Evolutionary conservation across 805 yeast species (phyloP).

Genomic region (Pichia californica): DNA sequence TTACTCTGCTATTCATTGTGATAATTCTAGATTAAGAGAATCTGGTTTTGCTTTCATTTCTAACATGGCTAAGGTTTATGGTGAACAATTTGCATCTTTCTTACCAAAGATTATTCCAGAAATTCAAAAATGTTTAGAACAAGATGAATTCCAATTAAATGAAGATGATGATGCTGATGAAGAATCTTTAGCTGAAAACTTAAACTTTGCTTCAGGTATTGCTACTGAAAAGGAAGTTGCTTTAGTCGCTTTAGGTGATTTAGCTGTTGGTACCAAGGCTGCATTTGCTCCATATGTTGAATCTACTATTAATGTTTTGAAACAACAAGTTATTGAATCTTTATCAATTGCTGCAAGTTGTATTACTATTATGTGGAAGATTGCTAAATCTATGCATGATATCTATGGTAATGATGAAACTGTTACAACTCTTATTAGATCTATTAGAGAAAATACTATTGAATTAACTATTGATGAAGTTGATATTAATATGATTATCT

Average conservation of each 20-base stretch:
- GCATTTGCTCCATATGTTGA: conserved; percentile 75
- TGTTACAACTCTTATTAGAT: conserved; percentile 52
- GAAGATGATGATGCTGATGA: conserved; percentile 42
- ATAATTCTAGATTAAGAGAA: conserved; percentile 83
- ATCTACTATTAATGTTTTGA: conserved; percentile 53
- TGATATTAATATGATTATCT: conserved; percentile 74
- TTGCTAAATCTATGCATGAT: conserved; percentile 62
- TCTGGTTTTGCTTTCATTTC: conserved; percentile 91
- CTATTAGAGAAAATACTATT: conserved; percentile 62
- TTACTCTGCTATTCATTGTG: conserved; percentile 67
- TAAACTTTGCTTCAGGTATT: conserved; percentile 89
- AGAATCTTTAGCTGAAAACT: conserved; percentile 61
- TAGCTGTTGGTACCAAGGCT: conserved; percentile 80
- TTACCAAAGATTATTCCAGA: conserved; percentile 78
- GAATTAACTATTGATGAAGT: conserved; percentile 68
- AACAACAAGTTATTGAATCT: conserved; percentile 74
- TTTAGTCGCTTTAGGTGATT: conserved; percentile 81
- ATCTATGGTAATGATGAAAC: conserved; percentile 45
- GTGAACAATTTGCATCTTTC: conserved; percentile 81
- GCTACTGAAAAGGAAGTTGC: conserved; percentile 95
- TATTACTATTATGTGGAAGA: conserved; percentile 73
- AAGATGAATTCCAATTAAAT: conserved; percentile 74
- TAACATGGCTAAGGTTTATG: conserved; percentile 92
- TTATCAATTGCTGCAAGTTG: conserved; percentile 91
- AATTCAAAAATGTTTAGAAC: conserved; percentile 75